Conservation (phyloP, 140 eudicot species). For the Flaveria floridana region DNA sequence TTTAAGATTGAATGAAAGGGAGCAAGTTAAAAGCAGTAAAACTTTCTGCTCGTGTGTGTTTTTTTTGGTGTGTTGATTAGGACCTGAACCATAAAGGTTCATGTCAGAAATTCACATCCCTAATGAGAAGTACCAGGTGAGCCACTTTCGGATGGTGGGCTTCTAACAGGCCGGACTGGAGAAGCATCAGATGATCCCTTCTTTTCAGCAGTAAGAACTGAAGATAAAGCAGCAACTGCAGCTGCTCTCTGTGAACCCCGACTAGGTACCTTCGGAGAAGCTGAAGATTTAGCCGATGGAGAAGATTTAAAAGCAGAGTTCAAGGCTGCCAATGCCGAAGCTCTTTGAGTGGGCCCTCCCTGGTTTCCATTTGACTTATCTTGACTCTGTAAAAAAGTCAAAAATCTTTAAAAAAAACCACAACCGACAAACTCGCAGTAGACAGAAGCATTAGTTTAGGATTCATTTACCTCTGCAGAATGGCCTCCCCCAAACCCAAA, state of each 20-base stretch:
- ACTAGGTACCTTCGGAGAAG: slow-evolving; percentile 48
- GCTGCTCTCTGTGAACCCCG: slow-evolving; percentile 96
- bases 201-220: slow-evolving; percentile 89
- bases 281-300: slow-evolving; percentile 44
- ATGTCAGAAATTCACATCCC: background rate
- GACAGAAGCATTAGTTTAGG: background rate
- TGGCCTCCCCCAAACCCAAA: slow-evolving; percentile 85
- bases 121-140: slow-evolving; percentile 31
- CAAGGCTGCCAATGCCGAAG: slow-evolving; percentile 89
- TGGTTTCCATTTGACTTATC: slow-evolving; percentile 56
- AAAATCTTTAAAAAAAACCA: background rate
- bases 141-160: slow-evolving; percentile 47
- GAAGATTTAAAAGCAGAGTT: slow-evolving; percentile 80
- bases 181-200: slow-evolving; percentile 60
- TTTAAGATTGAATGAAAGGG: no score
- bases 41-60: no score
- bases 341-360: slow-evolving; percentile 96
- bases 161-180: slow-evolving; percentile 61
- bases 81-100: background rate
- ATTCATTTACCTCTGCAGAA: slow-evolving; percentile 58
- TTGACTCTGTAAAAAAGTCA: slow-evolving; percentile 36
- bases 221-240: slow-evolving; percentile 89
- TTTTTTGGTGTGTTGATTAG: no score
- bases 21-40: no score
- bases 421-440: slow-evolving; percentile 8